Conservation (phyloP, 2,329 filamentous ascomycete species). For the Dothistroma pini region DNA sequence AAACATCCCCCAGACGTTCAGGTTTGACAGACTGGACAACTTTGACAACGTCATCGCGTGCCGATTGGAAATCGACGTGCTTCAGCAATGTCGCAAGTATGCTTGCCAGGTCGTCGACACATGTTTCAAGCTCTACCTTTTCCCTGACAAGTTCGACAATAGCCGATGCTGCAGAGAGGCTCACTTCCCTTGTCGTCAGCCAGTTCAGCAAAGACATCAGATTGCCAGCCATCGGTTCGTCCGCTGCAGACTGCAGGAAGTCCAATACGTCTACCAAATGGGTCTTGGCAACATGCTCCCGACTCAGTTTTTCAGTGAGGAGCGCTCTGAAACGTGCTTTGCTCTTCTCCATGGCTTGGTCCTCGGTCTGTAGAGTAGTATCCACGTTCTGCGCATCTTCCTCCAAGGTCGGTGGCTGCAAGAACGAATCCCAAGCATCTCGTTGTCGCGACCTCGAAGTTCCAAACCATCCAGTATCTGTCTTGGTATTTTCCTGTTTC, state of each 20-base stretch:
- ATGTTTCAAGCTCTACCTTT: conserved; percentile 15
- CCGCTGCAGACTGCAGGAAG: conserved; percentile 25
- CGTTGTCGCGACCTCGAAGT: conserved; percentile 4
- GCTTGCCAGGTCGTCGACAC: neutral
- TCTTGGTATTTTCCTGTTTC: conserved; percentile 11
- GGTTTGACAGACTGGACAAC: neutral
- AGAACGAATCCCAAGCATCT: conserved; percentile 13
- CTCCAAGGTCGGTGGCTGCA: conserved; percentile 5
- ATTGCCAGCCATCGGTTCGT: conserved; percentile 28
- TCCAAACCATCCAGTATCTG: conserved; percentile 18
- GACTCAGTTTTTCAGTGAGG: conserved; percentile 8
- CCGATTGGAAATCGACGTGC: neutral
- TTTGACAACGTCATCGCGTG: conserved; percentile 10
- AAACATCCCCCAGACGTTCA: neutral
- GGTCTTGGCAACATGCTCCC: neutral
- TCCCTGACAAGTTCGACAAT: conserved; percentile 14
- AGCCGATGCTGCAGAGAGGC: neutral
- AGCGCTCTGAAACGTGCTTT: conserved; percentile 22
- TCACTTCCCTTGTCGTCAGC: conserved; percentile 10
- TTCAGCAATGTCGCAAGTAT: conserved; percentile 5
- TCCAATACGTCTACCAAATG: conserved; percentile 15
- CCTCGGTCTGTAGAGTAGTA: conserved; percentile 9
- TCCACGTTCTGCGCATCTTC: neutral
- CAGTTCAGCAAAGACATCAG: conserved; percentile 21
- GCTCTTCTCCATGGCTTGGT: conserved; percentile 20